Conservation (phyloP, 495 filamentous ascomycete genomes). For the Penicillium manginii region DNA sequence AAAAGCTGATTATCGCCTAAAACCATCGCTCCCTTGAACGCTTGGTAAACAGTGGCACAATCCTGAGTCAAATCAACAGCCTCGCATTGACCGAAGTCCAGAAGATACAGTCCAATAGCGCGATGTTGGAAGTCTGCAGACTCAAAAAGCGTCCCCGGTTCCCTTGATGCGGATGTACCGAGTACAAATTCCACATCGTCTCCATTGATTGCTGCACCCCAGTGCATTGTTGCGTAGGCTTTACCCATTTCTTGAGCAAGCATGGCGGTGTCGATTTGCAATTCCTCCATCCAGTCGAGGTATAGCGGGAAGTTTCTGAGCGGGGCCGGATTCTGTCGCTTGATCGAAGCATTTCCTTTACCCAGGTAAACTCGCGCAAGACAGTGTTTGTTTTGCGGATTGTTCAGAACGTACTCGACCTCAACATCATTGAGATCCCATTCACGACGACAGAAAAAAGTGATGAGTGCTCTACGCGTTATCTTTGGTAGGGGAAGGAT, state of each 20-base stretch:
- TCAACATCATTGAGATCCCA: background rate
- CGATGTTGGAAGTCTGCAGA: constrained; percentile 14
- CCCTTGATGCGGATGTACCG: constrained; percentile 6
- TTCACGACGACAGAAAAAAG: background rate
- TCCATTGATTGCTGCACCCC: constrained; percentile 12
- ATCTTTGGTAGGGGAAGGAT: constrained; percentile 17
- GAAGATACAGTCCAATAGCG: constrained; percentile 9
- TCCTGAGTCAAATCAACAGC: constrained; percentile 12
- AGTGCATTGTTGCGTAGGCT: constrained; percentile 21
- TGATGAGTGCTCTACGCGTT: constrained; percentile 10
- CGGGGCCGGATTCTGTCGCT: background rate
- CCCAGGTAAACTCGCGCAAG: constrained; percentile 14
- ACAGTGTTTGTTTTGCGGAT: constrained; percentile 17
- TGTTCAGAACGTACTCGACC: constrained; percentile 1
- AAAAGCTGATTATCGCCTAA: constrained; percentile 20
- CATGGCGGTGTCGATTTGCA: constrained; percentile 4
- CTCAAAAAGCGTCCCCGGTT: background rate
- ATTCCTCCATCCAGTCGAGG: constrained; percentile 6
- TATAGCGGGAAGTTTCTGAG: constrained; percentile 19
- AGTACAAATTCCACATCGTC: constrained; percentile 26
- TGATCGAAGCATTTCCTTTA: constrained; percentile 37
- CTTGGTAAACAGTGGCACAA: constrained; percentile 15
- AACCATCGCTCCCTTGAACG: constrained; percentile 23
- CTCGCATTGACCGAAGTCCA: constrained; percentile 21
- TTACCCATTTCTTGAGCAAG: constrained; percentile 16